These are phyloP conservation scores for Prunus fruticosa DNA, from an alignment of 306 rosid species.

Conservation along the genomic window DNA sequence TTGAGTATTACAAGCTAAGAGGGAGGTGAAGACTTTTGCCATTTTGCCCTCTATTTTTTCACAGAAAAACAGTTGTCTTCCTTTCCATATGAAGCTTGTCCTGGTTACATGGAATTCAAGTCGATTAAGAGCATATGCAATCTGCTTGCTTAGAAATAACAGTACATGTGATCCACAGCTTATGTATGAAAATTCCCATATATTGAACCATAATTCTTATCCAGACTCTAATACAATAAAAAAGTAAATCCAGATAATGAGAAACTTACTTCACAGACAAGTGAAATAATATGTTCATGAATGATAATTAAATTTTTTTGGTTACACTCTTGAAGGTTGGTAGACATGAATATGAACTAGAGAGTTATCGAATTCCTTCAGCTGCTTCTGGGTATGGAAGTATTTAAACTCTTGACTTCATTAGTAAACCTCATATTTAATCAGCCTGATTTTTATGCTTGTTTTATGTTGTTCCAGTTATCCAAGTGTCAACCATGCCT, in stretches of 20 bases:
- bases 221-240: background rate
- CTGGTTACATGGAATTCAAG: background rate
- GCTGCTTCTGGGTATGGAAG: slow-evolving; percentile 24
- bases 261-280: background rate
- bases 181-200: background rate
- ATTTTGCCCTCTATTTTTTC: background rate
- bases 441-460: background rate
- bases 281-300: background rate
- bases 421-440: background rate
- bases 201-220: background rate
- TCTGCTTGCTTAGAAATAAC: background rate
- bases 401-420: background rate
- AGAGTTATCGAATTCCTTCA: slow-evolving; percentile 6
- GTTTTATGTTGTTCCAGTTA: slow-evolving; percentile 16
- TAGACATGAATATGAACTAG: slow-evolving; percentile 23
- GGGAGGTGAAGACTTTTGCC: no score
- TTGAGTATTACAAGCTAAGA: background rate
- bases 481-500: slow-evolving; percentile 14
- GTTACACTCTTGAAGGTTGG: slow-evolving; percentile 24
- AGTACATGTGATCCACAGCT: background rate
- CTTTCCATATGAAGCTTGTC: background rate
- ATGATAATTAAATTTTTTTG: background rate
- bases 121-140: background rate
- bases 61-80: background rate
- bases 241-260: background rate